Percentiles rank a stretch among this genome's conserved stretches.
Evolutionary conservation across 176 grass and related monocot species (phyloP).

Genomic region (Carex parvula): DNA sequence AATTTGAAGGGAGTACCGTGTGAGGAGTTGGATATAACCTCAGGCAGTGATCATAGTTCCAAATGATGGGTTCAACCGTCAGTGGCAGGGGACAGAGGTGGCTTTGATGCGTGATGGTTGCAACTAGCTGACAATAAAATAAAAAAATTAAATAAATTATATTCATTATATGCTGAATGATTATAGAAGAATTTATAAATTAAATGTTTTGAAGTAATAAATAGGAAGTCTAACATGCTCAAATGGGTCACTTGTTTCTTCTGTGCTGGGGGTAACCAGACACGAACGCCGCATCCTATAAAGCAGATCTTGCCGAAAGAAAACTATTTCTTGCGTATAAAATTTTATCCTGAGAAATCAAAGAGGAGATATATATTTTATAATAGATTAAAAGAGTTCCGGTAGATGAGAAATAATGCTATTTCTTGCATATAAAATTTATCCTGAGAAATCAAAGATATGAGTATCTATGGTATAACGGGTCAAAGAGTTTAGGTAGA

Average conservation of each 20-base stretch:
- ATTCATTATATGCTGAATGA: conserved; percentile 2
- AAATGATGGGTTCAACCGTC: conserved; percentile 93
- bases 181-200: conserved; percentile 5
- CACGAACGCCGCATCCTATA: conserved; percentile 86
- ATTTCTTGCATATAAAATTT: neutral
- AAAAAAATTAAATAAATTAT: neutral
- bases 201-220: conserved; percentile 1
- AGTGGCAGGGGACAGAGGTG: conserved; percentile 97
- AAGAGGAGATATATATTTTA: conserved; percentile 15
- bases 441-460: neutral
- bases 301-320: conserved; percentile 94
- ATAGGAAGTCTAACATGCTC: conserved; percentile 53
- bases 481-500: conserved; percentile 5
- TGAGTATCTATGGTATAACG: conserved; percentile 25
- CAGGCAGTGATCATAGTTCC: conserved; percentile 98
- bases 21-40: conserved; percentile 89
- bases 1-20: conserved; percentile 44
- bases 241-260: conserved; percentile 93
- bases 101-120: conserved; percentile 93
- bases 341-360: conserved; percentile 66
- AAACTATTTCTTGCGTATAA: conserved; percentile 95
- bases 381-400: conserved; percentile 19
- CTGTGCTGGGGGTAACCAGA: conserved; percentile 67
- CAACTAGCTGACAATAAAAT: conserved; percentile 66
- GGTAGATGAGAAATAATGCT: conserved; percentile 1